Conservation (phyloP, 306 rosid species). For the Dalbergia cultrata region DNA sequence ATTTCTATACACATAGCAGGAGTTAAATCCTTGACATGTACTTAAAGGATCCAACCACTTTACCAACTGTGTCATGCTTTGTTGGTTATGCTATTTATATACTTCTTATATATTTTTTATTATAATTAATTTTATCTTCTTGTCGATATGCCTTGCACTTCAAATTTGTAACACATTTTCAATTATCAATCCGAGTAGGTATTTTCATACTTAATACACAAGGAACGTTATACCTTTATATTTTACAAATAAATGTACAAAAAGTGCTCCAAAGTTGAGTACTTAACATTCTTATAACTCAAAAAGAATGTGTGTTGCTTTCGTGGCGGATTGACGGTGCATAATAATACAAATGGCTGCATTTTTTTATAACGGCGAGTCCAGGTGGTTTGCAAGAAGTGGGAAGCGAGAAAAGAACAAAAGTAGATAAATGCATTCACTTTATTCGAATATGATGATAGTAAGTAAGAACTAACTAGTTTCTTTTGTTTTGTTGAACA, state of each 20-base stretch:
- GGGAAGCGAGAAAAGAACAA: constrained; percentile 20
- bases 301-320: constrained; percentile 12
- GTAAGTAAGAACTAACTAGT: constrained; percentile 14
- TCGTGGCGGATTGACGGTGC: background rate
- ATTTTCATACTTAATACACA: background rate
- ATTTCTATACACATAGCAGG: too few species aligned
- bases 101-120: background rate
- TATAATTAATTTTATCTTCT: background rate
- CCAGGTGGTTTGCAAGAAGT: background rate
- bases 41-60: too few species aligned
- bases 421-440: constrained; percentile 31
- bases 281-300: background rate
- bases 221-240: background rate
- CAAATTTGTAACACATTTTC: background rate
- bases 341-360: background rate
- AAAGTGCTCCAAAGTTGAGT: background rate
- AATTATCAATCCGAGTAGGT: background rate
- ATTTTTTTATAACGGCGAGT: background rate
- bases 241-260: background rate
- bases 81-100: too few species aligned
- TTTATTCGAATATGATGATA: constrained; percentile 36
- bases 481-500: background rate
- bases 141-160: background rate
- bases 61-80: too few species aligned
- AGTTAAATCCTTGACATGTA: too few species aligned